Evolutionary conservation across 441 rosid genomes (phyloP), one percentile per base, ranked within the genome.

Genomic region (Populus tomentosa): DNA sequence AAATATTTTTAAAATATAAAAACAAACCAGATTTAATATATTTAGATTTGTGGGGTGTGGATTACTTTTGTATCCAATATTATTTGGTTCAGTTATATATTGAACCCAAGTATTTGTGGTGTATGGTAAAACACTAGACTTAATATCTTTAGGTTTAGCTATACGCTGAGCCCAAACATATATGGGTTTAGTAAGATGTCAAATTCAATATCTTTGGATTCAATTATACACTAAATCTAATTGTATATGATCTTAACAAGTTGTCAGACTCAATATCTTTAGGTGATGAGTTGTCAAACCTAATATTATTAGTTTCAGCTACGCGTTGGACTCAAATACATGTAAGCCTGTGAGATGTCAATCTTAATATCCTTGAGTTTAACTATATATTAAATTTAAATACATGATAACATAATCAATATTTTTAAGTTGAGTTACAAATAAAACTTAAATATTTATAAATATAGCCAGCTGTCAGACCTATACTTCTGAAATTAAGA

Each of bases 161-260:
- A 33, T 0, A 0, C 0, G 0, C 0, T 6, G 1, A 33, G 1
- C 1, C 1, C 1, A 33, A 33, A 33, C 0, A 33, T 0, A 33
- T 33, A 33, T 33, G 1, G 0, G 0, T 33, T 33, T 33, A 1
- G 1, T 0, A 33, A 33, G 1, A 33, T 33, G 0, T 6, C 0
- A 33, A 0, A 33, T 0, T 33, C 1, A 33, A 33, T 33, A 33
- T 33, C 8, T 33, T 33, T 1, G 0, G 0, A 33, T 33, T 6
- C 1, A 33, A 0, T 1, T 33, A 33, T 1, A 0, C 7, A 0
- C 1, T 33, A 33, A 33, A 6, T 1, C 7, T 6, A 33, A 5
- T 33, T 33, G 6, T 1, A 5, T 6, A 33, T 33, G 1, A 6
- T 33, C 0, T 33, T 33, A 6, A 33, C 7, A 33, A 33, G 7